These are phyloP conservation scores for Neolentinus lepideus DNA, from an alignment of 1,284 basidiomycete species.

Conservation along the genomic window DNA sequence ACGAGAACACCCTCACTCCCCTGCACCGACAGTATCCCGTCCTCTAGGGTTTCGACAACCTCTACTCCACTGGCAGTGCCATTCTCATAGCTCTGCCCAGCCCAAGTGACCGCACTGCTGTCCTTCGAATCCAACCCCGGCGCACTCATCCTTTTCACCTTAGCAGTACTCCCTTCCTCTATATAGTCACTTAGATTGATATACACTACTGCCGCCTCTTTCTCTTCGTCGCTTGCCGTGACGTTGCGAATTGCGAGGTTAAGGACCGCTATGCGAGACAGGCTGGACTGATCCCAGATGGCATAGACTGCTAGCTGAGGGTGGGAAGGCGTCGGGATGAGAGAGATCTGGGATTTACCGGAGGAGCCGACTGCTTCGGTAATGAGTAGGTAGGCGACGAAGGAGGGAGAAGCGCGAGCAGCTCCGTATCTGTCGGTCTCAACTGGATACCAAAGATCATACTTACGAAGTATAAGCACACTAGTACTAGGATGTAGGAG, in stretches of 20 bases:
- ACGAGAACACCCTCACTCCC: conserved; percentile 27
- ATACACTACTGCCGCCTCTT: conserved; percentile 12
- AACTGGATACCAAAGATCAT: conserved; percentile 29
- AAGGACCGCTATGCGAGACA: conserved; percentile 22
- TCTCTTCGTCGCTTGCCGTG: conserved; percentile 10
- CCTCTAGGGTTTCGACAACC: conserved; percentile 16
- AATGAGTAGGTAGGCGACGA: conserved; percentile 27
- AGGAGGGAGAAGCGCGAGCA: conserved; percentile 26
- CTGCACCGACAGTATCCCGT: conserved; percentile 17
- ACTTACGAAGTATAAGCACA: conserved; percentile 14
- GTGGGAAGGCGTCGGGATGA: conserved; percentile 15
- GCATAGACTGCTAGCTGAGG: conserved; percentile 24
- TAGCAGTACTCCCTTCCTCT: conserved; percentile 7
- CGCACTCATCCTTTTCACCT: conserved; percentile 24
- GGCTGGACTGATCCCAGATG: conserved; percentile 22
- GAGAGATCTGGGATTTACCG: conserved; percentile 17
- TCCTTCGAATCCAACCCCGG: conserved; percentile 24
- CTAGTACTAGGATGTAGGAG: neutral
- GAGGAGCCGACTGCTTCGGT: conserved; percentile 26
- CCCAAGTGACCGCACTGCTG: conserved; percentile 22
- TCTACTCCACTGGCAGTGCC: conserved; percentile 21
- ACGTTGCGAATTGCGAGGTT: conserved; percentile 23
- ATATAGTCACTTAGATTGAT: conserved; percentile 19
- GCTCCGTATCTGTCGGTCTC: conserved; percentile 23
- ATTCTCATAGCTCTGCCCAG: conserved; percentile 25